Evolutionary conservation across 73 alveolate species (phyloP).

Genomic region (Tetrahymena thermophila): DNA sequence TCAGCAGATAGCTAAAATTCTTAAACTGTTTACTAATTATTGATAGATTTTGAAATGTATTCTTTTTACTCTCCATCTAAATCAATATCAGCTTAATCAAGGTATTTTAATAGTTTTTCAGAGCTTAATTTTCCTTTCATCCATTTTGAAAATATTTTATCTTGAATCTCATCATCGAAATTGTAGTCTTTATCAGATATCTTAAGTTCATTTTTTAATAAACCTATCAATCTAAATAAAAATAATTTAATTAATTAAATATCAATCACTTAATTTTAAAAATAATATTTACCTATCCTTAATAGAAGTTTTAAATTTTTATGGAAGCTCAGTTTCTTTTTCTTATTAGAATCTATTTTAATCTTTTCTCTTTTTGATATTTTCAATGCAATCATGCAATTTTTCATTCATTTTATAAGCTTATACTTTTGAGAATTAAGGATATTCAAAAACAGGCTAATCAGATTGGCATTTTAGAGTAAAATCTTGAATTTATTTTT

Average conservation of each 20-base stretch:
- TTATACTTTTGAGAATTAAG: not conserved
- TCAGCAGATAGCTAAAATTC: not conserved
- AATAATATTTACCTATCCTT: not conserved
- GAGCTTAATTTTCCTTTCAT: not conserved
- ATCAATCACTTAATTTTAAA: too few species aligned
- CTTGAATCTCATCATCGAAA: not conserved
- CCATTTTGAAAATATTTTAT: not conserved
- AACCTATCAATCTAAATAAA: not conserved
- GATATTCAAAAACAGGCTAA: not conserved
- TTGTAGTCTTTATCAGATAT: too few species aligned
- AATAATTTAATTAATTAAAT: too few species aligned
- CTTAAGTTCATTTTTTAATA: not conserved
- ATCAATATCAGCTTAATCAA: not conserved
- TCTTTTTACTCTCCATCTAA: not conserved
- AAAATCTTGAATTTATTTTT: constrained; percentile 18
- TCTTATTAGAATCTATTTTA: not conserved
- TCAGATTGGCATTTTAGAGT: not conserved
- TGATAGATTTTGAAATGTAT: too few species aligned
- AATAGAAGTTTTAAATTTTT: too few species aligned
- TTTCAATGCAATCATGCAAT: not conserved
- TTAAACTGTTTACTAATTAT: not conserved
- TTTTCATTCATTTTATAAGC: not conserved
- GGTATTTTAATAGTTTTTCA: not conserved
- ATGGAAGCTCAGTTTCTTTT: not conserved
- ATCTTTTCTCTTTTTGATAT: not conserved